Evolutionary conservation across 129 eudicot species (phyloP).

Genomic region (Silybum marianum): DNA sequence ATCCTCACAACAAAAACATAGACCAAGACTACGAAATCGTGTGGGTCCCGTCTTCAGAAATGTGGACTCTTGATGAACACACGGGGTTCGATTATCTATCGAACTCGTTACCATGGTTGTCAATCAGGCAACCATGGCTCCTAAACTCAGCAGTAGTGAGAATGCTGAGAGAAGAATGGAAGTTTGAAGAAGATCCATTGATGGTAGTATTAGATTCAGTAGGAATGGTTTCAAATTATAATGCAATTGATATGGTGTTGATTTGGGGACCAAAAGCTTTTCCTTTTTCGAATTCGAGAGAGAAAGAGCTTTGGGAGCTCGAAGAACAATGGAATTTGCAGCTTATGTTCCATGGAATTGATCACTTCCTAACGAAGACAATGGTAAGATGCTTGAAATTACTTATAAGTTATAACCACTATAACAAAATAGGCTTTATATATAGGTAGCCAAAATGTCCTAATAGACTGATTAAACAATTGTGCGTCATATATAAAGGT

Average conservation of each 20-base stretch:
- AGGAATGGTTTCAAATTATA: constrained; percentile 53
- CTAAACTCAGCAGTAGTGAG: constrained; percentile 49
- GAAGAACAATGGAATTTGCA: constrained; percentile 43
- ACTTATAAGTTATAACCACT: background rate
- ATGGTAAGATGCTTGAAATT: constrained; percentile 45
- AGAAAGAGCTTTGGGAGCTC: constrained; percentile 63
- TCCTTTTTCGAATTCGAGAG: constrained; percentile 71
- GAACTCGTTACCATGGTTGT: constrained; percentile 74
- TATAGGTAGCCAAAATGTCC: background rate
- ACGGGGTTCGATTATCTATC: constrained; percentile 48
- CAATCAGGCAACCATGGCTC: constrained; percentile 66
- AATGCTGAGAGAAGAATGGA: constrained; percentile 60
- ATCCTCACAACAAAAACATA: constrained; percentile 35
- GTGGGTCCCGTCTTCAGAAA: constrained; percentile 68
- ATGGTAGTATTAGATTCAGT: constrained; percentile 61
- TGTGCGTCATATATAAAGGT: background rate
- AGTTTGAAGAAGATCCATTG: constrained; percentile 49
- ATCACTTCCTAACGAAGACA: constrained; percentile 43
- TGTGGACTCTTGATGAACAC: constrained; percentile 58
- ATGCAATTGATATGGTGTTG: constrained; percentile 73
- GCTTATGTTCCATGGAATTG: constrained; percentile 47
- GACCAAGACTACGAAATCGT: constrained; percentile 46
- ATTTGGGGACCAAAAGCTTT: constrained; percentile 79
- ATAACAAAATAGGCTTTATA: too few relatives aligned
- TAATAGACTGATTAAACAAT: background rate